phyloP scores from a whole-genome alignment of 352 stramenopile genomes.

The Phytophthora sp. region DNA sequence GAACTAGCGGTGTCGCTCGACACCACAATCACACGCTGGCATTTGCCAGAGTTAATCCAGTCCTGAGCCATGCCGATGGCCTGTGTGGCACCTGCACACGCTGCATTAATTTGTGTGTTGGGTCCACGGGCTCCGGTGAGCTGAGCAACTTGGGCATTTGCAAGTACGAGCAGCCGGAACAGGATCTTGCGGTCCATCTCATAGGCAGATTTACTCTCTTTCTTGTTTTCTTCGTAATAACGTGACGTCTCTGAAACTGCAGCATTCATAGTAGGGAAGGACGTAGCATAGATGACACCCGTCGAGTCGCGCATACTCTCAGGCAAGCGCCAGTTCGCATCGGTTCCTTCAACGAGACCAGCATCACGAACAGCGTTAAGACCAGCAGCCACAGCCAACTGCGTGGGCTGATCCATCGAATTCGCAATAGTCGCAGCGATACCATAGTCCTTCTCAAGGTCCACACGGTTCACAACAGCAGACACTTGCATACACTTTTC shows the following conservation, averaged over 20 bases:
- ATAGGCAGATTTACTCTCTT: conserved; percentile 49
- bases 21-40: conserved; percentile 95
- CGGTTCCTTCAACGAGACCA: conserved; percentile 67
- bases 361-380: conserved; percentile 95
- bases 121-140: conserved; percentile 93
- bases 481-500: conserved; percentile 89
- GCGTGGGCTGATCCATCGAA: conserved; percentile 95
- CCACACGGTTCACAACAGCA: conserved; percentile 77
- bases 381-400: conserved; percentile 94
- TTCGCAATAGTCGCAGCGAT: conserved; percentile 88
- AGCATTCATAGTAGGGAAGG: conserved; percentile 95
- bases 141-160: conserved; percentile 96
- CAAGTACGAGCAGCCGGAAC: conserved; percentile 95
- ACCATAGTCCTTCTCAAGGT: conserved; percentile 84
- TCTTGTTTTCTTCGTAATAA: conserved; percentile 53
- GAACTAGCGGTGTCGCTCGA: conserved; percentile 94
- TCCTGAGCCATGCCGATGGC: conserved; percentile 94
- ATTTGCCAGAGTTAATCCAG: conserved; percentile 93
- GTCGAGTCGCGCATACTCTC: conserved; percentile 88
- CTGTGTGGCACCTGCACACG: conserved; percentile 94
- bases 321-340: conserved; percentile 86
- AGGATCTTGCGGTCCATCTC: conserved; percentile 98
- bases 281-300: conserved; percentile 96
- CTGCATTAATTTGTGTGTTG: conserved; percentile 97
- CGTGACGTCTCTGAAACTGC: conserved; percentile 91